A percentile compares a stretch with the other conserved stretches of the same genome.
phyloP scores from a whole-genome alignment of 331 rosid genomes.

The Phaseolus coccineus region DNA sequence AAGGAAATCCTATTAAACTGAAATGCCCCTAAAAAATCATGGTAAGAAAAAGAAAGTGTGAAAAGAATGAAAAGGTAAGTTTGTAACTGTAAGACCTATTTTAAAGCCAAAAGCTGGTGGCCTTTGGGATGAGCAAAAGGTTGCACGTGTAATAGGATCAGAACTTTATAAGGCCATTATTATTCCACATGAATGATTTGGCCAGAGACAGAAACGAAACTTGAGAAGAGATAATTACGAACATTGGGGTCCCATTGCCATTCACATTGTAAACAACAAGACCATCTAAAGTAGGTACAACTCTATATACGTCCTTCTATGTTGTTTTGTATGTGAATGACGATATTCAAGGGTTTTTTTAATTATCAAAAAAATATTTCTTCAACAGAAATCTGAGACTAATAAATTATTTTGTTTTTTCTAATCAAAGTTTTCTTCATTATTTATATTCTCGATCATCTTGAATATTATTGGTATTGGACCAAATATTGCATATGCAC shows the following conservation, averaged over 20 bases:
- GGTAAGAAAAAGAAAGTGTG: not conserved
- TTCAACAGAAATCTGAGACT: too few species aligned
- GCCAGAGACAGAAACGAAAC: not conserved
- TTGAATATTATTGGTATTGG: too few species aligned
- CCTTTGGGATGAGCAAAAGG: not conserved
- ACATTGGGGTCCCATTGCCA: not conserved
- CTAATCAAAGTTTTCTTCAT: too few species aligned
- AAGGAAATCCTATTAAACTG: not conserved
- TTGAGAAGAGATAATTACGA: not conserved
- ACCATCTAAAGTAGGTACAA: not conserved
- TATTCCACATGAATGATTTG: not conserved
- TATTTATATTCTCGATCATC: too few species aligned
- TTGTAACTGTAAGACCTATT: not conserved
- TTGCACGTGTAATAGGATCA: not conserved
- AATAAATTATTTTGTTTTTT: too few species aligned
- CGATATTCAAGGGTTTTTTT: too few species aligned
- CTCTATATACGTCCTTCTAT: not conserved
- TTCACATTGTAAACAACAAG: not conserved
- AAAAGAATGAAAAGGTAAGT: not conserved
- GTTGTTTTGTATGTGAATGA: not conserved
- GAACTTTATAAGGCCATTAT: not conserved
- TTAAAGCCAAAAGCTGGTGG: not conserved
- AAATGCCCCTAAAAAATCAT: not conserved
- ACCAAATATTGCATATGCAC: not conserved
- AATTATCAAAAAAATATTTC: not conserved